phyloP scores from a whole-genome alignment of 176 grass and related monocot species.

The Stipa capillata region DNA sequence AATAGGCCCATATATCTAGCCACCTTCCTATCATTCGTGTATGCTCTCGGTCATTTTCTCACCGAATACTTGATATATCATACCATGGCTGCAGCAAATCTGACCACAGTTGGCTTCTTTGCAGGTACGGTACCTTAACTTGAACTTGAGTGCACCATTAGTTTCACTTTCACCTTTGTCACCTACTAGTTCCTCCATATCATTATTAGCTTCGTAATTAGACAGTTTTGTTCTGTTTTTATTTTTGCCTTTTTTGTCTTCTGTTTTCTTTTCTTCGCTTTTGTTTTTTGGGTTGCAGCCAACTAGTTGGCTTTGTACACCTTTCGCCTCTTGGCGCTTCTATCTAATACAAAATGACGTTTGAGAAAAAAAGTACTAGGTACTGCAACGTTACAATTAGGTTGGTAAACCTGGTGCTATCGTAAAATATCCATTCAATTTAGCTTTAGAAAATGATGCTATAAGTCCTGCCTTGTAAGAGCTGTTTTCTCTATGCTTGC shows the following conservation, averaged over 20 bases:
- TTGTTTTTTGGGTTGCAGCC: no score
- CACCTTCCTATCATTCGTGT: constrained; percentile 81
- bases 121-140: constrained; percentile 47
- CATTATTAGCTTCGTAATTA: neutral
- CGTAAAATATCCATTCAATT: neutral
- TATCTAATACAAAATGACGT: no score
- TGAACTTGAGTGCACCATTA: neutral
- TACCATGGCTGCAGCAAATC: constrained; percentile 73
- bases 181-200: neutral
- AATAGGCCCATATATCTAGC: constrained; percentile 66
- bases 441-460: neutral
- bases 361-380: no score
- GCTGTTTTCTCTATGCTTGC: neutral
- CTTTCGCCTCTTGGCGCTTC: no score
- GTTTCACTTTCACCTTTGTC: neutral
- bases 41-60: constrained; percentile 79
- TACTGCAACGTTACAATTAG: neutral
- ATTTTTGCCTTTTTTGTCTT: no score
- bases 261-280: no score
- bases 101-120: constrained; percentile 79
- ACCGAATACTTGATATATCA: constrained; percentile 76
- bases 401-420: neutral
- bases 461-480: neutral
- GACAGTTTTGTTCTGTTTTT: no score
- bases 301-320: no score